These are phyloP conservation scores for Andrographis paniculata DNA, from an alignment of 305 asterid genomes.

Conservation along the genomic window DNA sequence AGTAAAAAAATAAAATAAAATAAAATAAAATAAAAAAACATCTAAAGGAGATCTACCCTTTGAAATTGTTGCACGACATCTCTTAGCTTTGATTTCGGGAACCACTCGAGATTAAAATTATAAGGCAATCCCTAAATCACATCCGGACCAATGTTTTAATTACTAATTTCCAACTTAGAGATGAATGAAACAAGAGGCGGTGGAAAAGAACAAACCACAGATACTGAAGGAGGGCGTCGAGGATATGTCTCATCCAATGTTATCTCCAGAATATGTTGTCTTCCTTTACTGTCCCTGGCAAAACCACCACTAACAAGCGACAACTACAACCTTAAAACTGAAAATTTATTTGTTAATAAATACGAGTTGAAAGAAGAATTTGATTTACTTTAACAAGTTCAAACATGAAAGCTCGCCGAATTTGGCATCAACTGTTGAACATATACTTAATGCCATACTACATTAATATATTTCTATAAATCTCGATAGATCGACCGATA, in stretches of 20 bases:
- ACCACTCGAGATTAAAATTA: conserved; percentile 51
- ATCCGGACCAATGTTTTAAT: conserved; percentile 11
- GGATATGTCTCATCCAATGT: conserved; percentile 55
- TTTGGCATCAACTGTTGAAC: too few relatives aligned
- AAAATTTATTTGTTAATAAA: not conserved
- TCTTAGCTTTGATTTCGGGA: conserved; percentile 41
- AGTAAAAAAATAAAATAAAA: not conserved
- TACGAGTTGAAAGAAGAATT: too few relatives aligned
- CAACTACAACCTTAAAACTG: too few relatives aligned
- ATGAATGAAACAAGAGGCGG: conserved; percentile 15
- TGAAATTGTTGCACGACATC: conserved; percentile 60
- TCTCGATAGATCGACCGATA: not conserved
- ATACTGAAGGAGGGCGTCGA: conserved; percentile 49
- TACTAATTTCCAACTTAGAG: not conserved
- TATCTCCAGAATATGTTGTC: conserved; percentile 53
- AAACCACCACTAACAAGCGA: conserved; percentile 12
- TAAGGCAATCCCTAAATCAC: conserved; percentile 57
- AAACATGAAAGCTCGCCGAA: not conserved
- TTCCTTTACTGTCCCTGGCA: conserved; percentile 60
- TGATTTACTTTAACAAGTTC: not conserved
- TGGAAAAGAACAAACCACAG: conserved; percentile 41
- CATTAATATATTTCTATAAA: not conserved
- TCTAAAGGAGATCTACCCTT: conserved; percentile 29
- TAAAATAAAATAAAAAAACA: not conserved
- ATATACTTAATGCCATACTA: too few relatives aligned